Base-by-base conservation (phyloP, 768 basidiomycete genomes). In the Boletus bicolor region DNA sequence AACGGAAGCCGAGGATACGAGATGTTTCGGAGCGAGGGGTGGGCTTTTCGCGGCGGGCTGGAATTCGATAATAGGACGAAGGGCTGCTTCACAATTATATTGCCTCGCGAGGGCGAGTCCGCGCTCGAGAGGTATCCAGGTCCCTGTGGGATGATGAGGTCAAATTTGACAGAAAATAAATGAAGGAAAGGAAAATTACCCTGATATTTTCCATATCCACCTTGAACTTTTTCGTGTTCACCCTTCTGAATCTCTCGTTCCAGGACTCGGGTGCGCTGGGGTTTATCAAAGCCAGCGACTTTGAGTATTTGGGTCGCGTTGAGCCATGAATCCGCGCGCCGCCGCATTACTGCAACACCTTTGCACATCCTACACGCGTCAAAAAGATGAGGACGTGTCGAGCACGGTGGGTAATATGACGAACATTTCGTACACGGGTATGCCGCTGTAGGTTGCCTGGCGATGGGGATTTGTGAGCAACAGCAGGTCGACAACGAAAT, bases 301-400 rank as follows among this genome's bases (percentile, higher is more conserved):
- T 99, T 99, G 67, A 99, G 84, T 60, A 99, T 97, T 71, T 96
- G 93, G 1, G 97, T 99, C 74, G 97, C 97, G 82, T 99, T 99
- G 55, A 99, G 81, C 91, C 97, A 99, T 41, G 89, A 90, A 75
- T 99, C 97, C 37, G 91, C 82, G 70, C 94, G 88, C 66, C 97
- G 83, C 46, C 96, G 85, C 97, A 99, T 99, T 58, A 98, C 93
- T 51, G 97, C 96, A 68, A 98, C 91, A 51, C 90, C 87, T 69
- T 93, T 92, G 77, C 86, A 90, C 87, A 93, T 91, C 90, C 91
- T 93, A 62, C 62, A 69, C 78, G 79, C 72, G 75, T 74, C 66
- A 65, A 59, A 58, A 46, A 64, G 39, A 60, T 72, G 61, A 76
- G 71, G 58, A 66, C 54, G 65, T 71, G 73, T 71, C 65, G 26